Conservation (phyloP, 371 early-diverging fungal genomes). For the Mucor piriformis region DNA sequence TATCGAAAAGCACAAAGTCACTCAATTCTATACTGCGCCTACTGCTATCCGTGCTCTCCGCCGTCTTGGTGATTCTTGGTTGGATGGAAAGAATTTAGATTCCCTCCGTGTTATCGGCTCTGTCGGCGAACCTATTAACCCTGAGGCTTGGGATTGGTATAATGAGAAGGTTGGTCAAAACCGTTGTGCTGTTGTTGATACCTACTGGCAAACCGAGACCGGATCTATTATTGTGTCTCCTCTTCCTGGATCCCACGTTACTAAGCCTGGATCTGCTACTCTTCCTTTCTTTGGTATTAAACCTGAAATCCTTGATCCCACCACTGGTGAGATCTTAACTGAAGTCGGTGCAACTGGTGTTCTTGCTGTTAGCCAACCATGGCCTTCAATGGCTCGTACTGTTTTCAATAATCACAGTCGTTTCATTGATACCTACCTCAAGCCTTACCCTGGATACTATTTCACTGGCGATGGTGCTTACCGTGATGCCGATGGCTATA, state of each 20-base stretch:
- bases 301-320: constrained; percentile 82
- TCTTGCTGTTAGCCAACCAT: constrained; percentile 81
- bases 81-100: constrained; percentile 72
- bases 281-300: constrained; percentile 97
- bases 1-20: constrained; percentile 86
- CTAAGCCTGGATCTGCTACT: constrained; percentile 95
- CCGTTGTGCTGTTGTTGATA: constrained; percentile 91
- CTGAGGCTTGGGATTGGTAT: constrained; percentile 98
- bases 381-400: constrained; percentile 96
- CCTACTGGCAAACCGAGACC: constrained; percentile 96
- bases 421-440: constrained; percentile 89
- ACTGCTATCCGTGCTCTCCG: constrained; percentile 96
- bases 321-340: constrained; percentile 69
- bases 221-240: constrained; percentile 94
- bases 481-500: constrained; percentile 91
- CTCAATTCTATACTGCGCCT: constrained; percentile 98
- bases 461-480: constrained; percentile 91
- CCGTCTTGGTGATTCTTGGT: constrained; percentile 80
- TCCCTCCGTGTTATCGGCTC: constrained; percentile 90
- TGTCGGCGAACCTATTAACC: constrained; percentile 98
- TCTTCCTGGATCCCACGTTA: constrained; percentile 79
- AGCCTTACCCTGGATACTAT: constrained; percentile 84
- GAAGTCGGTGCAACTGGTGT: constrained; percentile 89
- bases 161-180: constrained; percentile 82
- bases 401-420: constrained; percentile 89